Base-by-base conservation (phyloP, 768 basidiomycete species). In the Agrocybe chaxingu region DNA sequence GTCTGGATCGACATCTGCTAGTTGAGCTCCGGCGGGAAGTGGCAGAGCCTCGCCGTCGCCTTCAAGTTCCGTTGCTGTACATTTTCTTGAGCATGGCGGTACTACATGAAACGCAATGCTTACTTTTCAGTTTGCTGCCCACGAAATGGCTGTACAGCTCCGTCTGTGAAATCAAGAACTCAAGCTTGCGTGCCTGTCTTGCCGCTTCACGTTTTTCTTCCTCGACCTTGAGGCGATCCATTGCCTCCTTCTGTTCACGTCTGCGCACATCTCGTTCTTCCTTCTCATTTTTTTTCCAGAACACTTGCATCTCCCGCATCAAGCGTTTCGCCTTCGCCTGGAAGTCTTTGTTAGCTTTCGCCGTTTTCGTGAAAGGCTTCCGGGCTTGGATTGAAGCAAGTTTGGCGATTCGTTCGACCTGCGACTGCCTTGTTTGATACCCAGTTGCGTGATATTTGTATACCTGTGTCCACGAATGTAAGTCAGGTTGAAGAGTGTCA, bases 71-170 rank as follows among this genome's bases (percentile, higher is more conserved):
- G 85, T 80, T 33, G 90, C 90, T 92, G 57, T 32, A 41, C 30
- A 52, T 46, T 40, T n/a, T 40, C 50, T 36, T 66, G 52, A 50
- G 41, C 13, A 47, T 33, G 57, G 57, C 43, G 53, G 38, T 24
- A 30, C 51, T 12, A 47, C 37, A 34, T 41, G 40, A 32, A 30
- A 42, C 13, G 34, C 31, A 37, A 12, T 33, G 70, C 84, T 60
- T 67, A 91, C 90, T 92, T 67, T 91, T 91, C 47, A 92, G 79
- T 71, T 98, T 98, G 70, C 85, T 97, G 31, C 96, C 96, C 51
- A 99, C 94, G 78, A 99, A 98, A 72, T 99, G 97, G 57, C 92
- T 94, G 70, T 98, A 99, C 7, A 98, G 80, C 66, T 99, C 97
- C 3, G 97, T 98, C 69, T 98, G 96, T 52, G 92, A 98, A 67